These are phyloP conservation scores for Plasmodium billcollinsi DNA, from an alignment of 169 alveolate species.

Conservation along the genomic window DNA sequence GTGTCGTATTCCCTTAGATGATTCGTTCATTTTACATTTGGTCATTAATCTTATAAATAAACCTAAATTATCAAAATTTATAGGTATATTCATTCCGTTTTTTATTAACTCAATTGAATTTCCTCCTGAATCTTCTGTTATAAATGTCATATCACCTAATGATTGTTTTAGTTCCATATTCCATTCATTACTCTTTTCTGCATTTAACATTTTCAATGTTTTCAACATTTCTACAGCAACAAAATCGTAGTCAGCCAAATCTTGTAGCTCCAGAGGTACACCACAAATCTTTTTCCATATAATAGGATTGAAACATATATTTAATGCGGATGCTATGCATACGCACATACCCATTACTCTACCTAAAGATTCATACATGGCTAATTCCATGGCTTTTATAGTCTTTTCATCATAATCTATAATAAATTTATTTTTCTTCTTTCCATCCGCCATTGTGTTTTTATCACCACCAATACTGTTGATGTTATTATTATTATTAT, in stretches of 20 bases:
- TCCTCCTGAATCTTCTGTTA: conserved; percentile 83
- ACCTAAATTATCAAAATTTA: conserved; percentile 85
- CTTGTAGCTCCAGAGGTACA: conserved; percentile 82
- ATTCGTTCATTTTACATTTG: conserved; percentile 88
- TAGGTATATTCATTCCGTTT: conserved; percentile 87
- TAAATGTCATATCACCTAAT: conserved; percentile 83
- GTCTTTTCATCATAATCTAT: conserved; percentile 73
- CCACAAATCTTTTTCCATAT: conserved; percentile 90
- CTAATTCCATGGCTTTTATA: conserved; percentile 78
- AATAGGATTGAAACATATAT: conserved; percentile 90
- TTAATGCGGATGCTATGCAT: conserved; percentile 90
- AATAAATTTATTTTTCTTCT: conserved; percentile 6
- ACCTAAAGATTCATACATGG: conserved; percentile 93
- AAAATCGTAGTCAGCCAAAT: conserved; percentile 87
- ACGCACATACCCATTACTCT: conserved; percentile 93
- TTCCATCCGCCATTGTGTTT: conserved; percentile 5
- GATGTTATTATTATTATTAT: background rate
- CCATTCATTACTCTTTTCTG: conserved; percentile 74
- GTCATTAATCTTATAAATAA: conserved; percentile 88
- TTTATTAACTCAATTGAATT: conserved; percentile 79
- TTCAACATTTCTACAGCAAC: conserved; percentile 89
- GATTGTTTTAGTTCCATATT: conserved; percentile 72
- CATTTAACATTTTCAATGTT: conserved; percentile 82
- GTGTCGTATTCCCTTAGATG: conserved; percentile 84
- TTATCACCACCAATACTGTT: conserved; percentile 9